Evolutionary conservation across 148 eudicot genomes (phyloP).

Genomic region (Rhododendron vialii): DNA sequence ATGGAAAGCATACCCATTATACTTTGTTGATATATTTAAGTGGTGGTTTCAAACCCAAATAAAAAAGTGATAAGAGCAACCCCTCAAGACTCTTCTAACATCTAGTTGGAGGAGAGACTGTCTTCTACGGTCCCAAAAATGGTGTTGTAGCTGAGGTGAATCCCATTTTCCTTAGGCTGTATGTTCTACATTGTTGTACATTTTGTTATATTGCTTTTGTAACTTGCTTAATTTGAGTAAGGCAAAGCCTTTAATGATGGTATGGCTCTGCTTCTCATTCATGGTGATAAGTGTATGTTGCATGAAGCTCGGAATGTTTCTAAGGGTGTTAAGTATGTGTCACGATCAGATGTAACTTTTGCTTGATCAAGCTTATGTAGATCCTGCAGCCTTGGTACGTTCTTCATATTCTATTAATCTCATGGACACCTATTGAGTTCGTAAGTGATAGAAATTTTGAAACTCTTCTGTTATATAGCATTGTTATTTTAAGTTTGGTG

Average conservation of each 20-base stretch:
- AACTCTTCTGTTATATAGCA: not conserved
- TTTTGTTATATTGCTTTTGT: not conserved
- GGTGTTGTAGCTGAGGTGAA: conserved; percentile 78
- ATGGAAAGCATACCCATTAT: conserved; percentile 66
- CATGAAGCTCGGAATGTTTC: conserved; percentile 88
- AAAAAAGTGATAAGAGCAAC: conserved; percentile 37
- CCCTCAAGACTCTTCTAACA: conserved; percentile 34
- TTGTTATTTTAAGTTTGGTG: not conserved
- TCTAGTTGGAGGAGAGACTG: conserved; percentile 94
- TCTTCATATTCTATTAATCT: not conserved
- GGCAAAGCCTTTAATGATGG: conserved; percentile 40
- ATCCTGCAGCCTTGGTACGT: not conserved
- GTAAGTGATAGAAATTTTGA: not conserved
- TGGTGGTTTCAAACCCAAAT: conserved; percentile 52
- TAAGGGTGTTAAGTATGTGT: conserved; percentile 80
- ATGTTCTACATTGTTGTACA: not conserved
- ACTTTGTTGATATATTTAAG: conserved; percentile 82
- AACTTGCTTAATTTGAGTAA: not conserved
- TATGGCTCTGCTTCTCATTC: conserved; percentile 91
- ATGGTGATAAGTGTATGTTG: conserved; percentile 89
- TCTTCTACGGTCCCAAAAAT: conserved; percentile 79
- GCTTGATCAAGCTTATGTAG: conserved; percentile 30
- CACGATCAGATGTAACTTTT: conserved; percentile 88
- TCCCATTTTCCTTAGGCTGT: not conserved
- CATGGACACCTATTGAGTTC: not conserved